A percentile compares a stretch with the other conserved stretches of the same genome.
phyloP scores from a whole-genome alignment of 768 basidiomycete species.

The Jaapia argillacea region DNA sequence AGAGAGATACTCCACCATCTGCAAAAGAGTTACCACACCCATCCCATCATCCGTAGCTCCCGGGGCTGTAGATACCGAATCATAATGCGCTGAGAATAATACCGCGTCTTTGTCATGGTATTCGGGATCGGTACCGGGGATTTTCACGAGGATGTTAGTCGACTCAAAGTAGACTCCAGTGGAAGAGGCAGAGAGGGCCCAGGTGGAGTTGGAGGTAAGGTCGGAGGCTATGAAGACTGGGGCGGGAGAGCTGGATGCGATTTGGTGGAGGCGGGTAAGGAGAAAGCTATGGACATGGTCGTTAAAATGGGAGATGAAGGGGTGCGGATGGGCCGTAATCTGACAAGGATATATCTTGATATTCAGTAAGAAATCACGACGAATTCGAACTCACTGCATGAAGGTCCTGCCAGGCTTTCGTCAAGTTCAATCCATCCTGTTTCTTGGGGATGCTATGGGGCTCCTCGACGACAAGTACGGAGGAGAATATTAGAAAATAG shows the following conservation, averaged over 20 bases:
- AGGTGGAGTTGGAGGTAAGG: conserved; percentile 25
- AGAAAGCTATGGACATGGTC: conserved; percentile 55
- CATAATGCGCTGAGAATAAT: conserved; percentile 74
- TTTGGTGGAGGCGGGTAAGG: conserved; percentile 37
- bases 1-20: conserved; percentile 49
- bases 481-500: conserved; percentile 36
- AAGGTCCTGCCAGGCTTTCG: conserved; percentile 49
- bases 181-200: conserved; percentile 24
- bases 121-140: conserved; percentile 31
- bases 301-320: conserved; percentile 73
- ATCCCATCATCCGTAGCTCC: conserved; percentile 78
- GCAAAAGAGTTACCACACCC: conserved; percentile 55
- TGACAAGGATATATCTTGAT: conserved; percentile 9
- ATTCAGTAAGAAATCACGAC: not conserved
- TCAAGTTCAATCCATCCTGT: conserved; percentile 33
- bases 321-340: conserved; percentile 66
- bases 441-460: conserved; percentile 34
- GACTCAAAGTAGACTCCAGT: conserved; percentile 48
- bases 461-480: conserved; percentile 38
- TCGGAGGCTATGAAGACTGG: conserved; percentile 47
- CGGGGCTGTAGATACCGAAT: conserved; percentile 66
- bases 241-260: conserved; percentile 27
- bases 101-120: conserved; percentile 27
- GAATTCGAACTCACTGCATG: conserved; percentile 37
- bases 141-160: conserved; percentile 56